A percentile compares a stretch with the other conserved stretches of the same genome.
These are phyloP conservation scores for Termitomyces sp. DNA, from an alignment of 768 basidiomycete genomes.

Conservation along the genomic window DNA sequence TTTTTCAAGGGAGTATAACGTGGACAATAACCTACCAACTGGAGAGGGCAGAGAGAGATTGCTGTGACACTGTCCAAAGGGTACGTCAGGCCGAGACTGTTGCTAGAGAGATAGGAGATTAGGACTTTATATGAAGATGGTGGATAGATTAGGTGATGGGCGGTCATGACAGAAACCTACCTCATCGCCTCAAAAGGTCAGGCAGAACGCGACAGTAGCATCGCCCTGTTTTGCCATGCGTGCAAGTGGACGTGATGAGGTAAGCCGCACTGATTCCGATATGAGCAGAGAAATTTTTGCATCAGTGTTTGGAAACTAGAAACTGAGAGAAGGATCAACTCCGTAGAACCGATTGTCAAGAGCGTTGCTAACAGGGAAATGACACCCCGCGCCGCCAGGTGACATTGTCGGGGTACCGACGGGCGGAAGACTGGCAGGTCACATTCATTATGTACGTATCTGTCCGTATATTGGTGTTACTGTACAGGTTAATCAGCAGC, in stretches of 20 bases:
- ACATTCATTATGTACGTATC: neutral
- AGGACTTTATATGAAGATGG: slow-evolving; percentile 10
- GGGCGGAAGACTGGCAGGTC: neutral
- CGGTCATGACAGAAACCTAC: slow-evolving; percentile 4
- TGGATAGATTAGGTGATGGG: slow-evolving; percentile 11
- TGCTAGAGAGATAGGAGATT: slow-evolving; percentile 6
- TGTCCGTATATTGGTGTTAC: no score
- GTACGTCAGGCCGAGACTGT: neutral
- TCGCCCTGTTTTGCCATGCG: neutral
- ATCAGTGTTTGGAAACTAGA: no score
- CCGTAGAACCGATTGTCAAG: neutral
- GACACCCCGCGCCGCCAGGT: neutral
- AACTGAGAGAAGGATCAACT: slow-evolving; percentile 1
- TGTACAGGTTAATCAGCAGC: neutral
- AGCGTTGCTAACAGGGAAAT: slow-evolving; percentile 6
- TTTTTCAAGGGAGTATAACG: neutral
- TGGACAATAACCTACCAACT: neutral
- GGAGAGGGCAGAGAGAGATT: neutral
- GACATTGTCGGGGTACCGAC: neutral
- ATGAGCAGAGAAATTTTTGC: neutral
- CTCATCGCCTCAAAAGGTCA: slow-evolving; percentile 12
- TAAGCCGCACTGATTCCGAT: slow-evolving; percentile 7
- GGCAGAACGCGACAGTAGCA: slow-evolving; percentile 10
- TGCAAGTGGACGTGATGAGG: slow-evolving; percentile 6
- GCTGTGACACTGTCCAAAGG: neutral